Percentiles rank a stretch among this genome's conserved stretches.
These are phyloP conservation scores for Pichia sp. DNA, from an alignment of 1,139 yeast genomes.

Conservation along the genomic window DNA sequence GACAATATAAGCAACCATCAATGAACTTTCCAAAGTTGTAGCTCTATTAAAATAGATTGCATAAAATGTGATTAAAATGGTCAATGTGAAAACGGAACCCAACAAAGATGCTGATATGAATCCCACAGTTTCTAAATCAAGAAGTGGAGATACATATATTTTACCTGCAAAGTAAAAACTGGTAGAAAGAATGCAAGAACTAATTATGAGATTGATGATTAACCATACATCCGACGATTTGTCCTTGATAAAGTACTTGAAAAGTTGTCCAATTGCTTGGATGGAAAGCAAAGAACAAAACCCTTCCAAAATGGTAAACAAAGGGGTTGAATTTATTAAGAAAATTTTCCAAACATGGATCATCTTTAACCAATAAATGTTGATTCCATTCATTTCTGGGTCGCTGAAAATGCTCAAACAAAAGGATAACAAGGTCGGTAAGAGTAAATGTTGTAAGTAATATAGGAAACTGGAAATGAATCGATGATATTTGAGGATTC, in stretches of 20 bases:
- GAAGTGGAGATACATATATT: slow-evolving; percentile 60
- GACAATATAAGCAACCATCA: slow-evolving; percentile 83
- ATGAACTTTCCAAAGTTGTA: slow-evolving; percentile 79
- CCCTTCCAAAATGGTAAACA: slow-evolving; percentile 86
- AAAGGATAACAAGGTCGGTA: slow-evolving; percentile 73
- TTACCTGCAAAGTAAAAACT: slow-evolving; percentile 74
- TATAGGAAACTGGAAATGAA: slow-evolving; percentile 55
- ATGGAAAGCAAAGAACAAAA: slow-evolving; percentile 82
- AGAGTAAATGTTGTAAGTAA: slow-evolving; percentile 71
- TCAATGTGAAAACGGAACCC: slow-evolving; percentile 76
- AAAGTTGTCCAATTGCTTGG: slow-evolving; percentile 83
- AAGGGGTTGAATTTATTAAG: slow-evolving; percentile 74
- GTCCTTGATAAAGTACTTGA: slow-evolving; percentile 60
- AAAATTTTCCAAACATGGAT: slow-evolving; percentile 61
- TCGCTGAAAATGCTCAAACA: slow-evolving; percentile 52
- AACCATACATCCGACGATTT: slow-evolving; percentile 69
- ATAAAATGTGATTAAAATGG: slow-evolving; percentile 65
- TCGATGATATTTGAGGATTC: slow-evolving; percentile 40
- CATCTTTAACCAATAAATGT: slow-evolving; percentile 27
- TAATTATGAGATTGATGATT: slow-evolving; percentile 60
- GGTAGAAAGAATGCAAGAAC: slow-evolving; percentile 70
- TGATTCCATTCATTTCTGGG: slow-evolving; percentile 6
- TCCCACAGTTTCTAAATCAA: slow-evolving; percentile 55
- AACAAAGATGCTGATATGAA: slow-evolving; percentile 71
- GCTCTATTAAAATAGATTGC: slow-evolving; percentile 84